Evolutionary conservation across 1,139 yeast genomes (phyloP), one percentile per base, ranked within the genome.

Genomic region (Sugiyamaella japonica): DNA sequence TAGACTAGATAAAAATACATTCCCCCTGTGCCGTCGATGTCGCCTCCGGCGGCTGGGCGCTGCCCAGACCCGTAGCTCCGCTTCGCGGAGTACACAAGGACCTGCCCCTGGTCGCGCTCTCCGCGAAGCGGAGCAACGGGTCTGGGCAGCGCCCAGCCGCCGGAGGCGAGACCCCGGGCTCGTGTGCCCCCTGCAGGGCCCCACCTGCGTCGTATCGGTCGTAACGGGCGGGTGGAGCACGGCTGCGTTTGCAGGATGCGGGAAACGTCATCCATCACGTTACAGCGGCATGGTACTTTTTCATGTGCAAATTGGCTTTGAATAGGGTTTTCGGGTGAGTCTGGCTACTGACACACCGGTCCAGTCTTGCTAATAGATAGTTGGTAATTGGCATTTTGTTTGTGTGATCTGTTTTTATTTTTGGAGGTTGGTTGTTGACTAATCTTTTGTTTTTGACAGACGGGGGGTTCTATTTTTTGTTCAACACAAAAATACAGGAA

Each of bases 41-140:
- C 25, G 47, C 47, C 47, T 43, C 47, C 47, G 47, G 47, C 47
- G 34, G 34, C 45, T 28, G 45, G 45, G 45, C 45, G 5, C 45
- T 20, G 29, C 45, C 36, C 45, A 17, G 36, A 28, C 45, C 45
- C 45, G 36, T 31, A 6, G 25, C 25, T 20, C 25, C 25, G 25
- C 25, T 20, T 20, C 25, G 25, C 25, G 25, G 25, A 20, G 25
- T 20, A 20, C 6, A 20, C 25, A 20, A 3, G 6, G 25, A 20
- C 25, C 25, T 20, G 5, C 25, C 25, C 6, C 25, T 20, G 25
- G 3, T 20, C 25, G 3, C 25, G 25, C 25, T 20, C 25, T 20
- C 25, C 25, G 25, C 25, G 25, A 20, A 20, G 25, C 25, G 25
- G 25, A 20, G 25, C 25, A 3, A 9, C 34, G 34, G 34, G 34